Percentiles rank a stretch among this genome's conserved stretches.
Conservation (phyloP, 495 filamentous ascomycete genomes). For the Penicillium daleae region DNA sequence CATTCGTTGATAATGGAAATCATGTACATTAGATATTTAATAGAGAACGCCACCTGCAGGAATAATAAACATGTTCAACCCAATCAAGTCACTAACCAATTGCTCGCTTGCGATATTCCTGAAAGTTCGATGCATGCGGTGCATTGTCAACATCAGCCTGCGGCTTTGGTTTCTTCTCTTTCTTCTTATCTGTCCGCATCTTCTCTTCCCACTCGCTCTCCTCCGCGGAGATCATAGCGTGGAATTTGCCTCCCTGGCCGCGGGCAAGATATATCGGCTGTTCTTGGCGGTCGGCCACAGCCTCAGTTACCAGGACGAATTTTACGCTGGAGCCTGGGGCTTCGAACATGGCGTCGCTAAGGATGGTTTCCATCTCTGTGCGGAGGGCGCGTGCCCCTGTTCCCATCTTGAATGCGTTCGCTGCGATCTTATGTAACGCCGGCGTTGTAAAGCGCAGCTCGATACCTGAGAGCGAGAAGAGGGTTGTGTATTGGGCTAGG, state of each 20-base stretch:
- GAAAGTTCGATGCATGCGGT: constrained; percentile 48
- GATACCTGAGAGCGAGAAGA: constrained; percentile 82
- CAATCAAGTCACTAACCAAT: constrained; percentile 23
- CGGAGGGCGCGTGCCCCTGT: constrained; percentile 88
- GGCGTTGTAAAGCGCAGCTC: constrained; percentile 81
- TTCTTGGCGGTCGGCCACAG: constrained; percentile 66
- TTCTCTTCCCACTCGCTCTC: constrained; percentile 66
- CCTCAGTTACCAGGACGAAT: constrained; percentile 76
- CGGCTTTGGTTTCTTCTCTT: constrained; percentile 31
- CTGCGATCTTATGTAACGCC: constrained; percentile 78
- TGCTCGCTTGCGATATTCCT: constrained; percentile 56
- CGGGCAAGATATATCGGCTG: constrained; percentile 64
- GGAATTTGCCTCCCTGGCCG: constrained; percentile 62
- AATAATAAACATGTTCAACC: not conserved
- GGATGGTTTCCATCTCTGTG: constrained; percentile 84
- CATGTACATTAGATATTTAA: constrained; percentile 9
- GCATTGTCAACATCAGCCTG: constrained; percentile 26
- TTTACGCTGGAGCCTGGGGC: constrained; percentile 72
- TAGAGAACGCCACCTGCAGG: not conserved
- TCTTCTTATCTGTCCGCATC: constrained; percentile 36
- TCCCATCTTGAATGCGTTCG: constrained; percentile 70
- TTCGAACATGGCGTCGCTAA: constrained; percentile 91
- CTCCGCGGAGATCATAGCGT: constrained; percentile 61
- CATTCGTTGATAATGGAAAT: too few relatives aligned
- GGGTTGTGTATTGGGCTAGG: constrained; percentile 79